phyloP scores from a whole-genome alignment of 495 filamentous ascomycete genomes.

The Penicillium pancosmium region DNA sequence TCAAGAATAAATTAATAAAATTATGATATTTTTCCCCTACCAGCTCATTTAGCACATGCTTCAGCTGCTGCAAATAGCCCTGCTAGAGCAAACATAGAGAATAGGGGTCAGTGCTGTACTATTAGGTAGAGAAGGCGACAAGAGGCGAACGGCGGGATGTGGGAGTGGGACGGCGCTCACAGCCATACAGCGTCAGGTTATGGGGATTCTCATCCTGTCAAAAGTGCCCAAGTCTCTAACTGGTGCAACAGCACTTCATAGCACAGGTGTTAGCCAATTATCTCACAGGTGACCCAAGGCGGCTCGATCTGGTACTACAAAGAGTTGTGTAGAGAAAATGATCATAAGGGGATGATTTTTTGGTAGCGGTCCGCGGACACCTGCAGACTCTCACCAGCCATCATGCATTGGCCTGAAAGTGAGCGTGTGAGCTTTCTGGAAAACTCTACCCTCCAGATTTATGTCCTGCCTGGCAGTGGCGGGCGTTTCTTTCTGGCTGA shows the following conservation, averaged over 20 bases:
- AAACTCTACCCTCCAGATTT: slow-evolving; percentile 9
- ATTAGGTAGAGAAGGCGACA: slow-evolving; percentile 1
- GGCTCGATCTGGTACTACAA: slow-evolving; percentile 28
- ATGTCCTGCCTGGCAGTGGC: slow-evolving; percentile 6
- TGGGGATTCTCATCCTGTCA: slow-evolving; percentile 3
- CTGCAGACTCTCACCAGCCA: slow-evolving; percentile 20
- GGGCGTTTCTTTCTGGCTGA: slow-evolving; percentile 10
- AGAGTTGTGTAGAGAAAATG: slow-evolving; percentile 6
- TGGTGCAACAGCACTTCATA: slow-evolving; percentile 26
- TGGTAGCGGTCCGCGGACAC: slow-evolving; percentile 6
- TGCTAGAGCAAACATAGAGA: slow-evolving; percentile 13
- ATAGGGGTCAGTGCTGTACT: slow-evolving; percentile 4
- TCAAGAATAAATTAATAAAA: slow-evolving; percentile 3
- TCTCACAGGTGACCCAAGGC: slow-evolving; percentile 18
- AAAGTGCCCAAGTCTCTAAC: slow-evolving; percentile 9
- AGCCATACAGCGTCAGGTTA: too few species aligned
- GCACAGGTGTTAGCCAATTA: slow-evolving; percentile 24
- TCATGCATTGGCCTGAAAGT: background rate
- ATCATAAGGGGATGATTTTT: slow-evolving; percentile 3
- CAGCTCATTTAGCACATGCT: slow-evolving; percentile 25
- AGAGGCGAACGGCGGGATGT: background rate
- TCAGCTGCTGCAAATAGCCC: slow-evolving; percentile 21
- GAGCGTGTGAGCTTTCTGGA: slow-evolving; percentile 16
- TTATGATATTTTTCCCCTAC: slow-evolving; percentile 7
- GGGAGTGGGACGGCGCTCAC: background rate